Percentiles rank a stretch among this genome's conserved stretches.
phyloP scores from a whole-genome alignment of 2,329 filamentous ascomycete species.

The Malbranchea zuffiana region DNA sequence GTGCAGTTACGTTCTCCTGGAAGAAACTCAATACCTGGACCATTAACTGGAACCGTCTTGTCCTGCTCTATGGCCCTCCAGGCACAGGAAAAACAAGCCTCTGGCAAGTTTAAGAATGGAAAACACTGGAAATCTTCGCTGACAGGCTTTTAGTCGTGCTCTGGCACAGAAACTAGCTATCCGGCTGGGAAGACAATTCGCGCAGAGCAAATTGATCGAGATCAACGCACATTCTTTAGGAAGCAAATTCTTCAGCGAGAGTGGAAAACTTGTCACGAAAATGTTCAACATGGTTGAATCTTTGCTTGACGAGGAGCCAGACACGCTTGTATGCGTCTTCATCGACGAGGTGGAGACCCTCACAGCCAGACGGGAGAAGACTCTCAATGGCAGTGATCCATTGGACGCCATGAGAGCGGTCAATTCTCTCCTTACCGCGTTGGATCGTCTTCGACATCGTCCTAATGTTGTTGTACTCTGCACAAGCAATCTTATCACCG shows the following conservation, averaged over 20 bases:
- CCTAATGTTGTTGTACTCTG: constrained; percentile 41
- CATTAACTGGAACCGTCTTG: constrained; percentile 42
- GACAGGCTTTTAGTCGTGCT: constrained; percentile 25
- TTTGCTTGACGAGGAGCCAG: constrained; percentile 28
- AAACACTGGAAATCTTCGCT: background rate
- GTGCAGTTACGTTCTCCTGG: constrained; percentile 23
- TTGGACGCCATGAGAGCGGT: constrained; percentile 40
- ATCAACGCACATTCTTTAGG: constrained; percentile 38
- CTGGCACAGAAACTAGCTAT: constrained; percentile 42
- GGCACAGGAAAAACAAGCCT: constrained; percentile 68
- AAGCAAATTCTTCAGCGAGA: constrained; percentile 41
- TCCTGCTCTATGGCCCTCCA: constrained; percentile 84
- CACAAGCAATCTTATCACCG: constrained; percentile 40
- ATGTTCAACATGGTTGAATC: constrained; percentile 35
- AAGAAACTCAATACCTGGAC: constrained; percentile 27
- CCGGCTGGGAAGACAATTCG: constrained; percentile 33
- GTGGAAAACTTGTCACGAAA: constrained; percentile 34
- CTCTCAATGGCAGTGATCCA: constrained; percentile 32
- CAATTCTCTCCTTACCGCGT: constrained; percentile 40
- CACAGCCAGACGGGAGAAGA: constrained; percentile 35
- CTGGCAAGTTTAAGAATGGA: constrained; percentile 20
- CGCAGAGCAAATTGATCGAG: constrained; percentile 34
- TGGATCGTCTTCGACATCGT: constrained; percentile 35
- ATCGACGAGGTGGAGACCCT: constrained; percentile 44
- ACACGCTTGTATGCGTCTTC: constrained; percentile 35